Conservation (phyloP, 495 filamentous ascomycete species). For the Hyaloscypha hepaticicola region DNA sequence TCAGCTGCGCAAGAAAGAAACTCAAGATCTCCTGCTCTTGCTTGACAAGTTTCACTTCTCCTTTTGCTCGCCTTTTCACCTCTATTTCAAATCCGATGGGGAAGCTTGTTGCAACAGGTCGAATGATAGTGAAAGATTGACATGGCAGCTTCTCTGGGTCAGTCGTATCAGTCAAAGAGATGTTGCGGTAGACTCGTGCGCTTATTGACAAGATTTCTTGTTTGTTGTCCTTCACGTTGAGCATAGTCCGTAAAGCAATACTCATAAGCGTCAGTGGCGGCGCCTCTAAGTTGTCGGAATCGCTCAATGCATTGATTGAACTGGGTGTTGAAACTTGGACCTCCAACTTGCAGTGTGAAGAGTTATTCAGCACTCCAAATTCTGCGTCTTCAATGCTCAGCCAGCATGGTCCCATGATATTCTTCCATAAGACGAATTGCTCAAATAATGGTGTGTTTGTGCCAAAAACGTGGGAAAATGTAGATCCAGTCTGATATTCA, state of each 20-base stretch:
- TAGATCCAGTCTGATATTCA: constrained; percentile 74
- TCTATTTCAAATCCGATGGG: constrained; percentile 83
- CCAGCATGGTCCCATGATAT: constrained; percentile 98
- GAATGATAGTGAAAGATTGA: constrained; percentile 87
- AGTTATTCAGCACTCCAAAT: constrained; percentile 81
- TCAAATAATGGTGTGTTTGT: constrained; percentile 93
- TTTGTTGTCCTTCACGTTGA: constrained; percentile 93
- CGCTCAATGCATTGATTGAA: constrained; percentile 63
- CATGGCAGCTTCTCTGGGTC: constrained; percentile 83
- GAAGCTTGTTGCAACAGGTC: constrained; percentile 71
- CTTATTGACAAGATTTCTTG: constrained; percentile 91
- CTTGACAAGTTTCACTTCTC: constrained; percentile 76
- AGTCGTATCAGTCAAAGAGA: constrained; percentile 84
- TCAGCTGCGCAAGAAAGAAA: constrained; percentile 84
- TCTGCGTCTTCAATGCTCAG: constrained; percentile 81
- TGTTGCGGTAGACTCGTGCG: constrained; percentile 87
- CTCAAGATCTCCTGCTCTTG: constrained; percentile 79
- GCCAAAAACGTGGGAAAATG: constrained; percentile 93
- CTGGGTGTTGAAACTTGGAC: constrained; percentile 75
- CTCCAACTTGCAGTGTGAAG: constrained; percentile 96
- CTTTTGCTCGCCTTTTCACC: constrained; percentile 55
- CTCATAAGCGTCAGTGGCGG: constrained; percentile 95
- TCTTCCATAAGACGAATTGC: constrained; percentile 97
- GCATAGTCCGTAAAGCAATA: constrained; percentile 78
- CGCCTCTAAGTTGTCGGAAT: constrained; percentile 73